These are phyloP conservation scores for Drosera capensis DNA, from an alignment of 148 eudicot species.

Conservation along the genomic window DNA sequence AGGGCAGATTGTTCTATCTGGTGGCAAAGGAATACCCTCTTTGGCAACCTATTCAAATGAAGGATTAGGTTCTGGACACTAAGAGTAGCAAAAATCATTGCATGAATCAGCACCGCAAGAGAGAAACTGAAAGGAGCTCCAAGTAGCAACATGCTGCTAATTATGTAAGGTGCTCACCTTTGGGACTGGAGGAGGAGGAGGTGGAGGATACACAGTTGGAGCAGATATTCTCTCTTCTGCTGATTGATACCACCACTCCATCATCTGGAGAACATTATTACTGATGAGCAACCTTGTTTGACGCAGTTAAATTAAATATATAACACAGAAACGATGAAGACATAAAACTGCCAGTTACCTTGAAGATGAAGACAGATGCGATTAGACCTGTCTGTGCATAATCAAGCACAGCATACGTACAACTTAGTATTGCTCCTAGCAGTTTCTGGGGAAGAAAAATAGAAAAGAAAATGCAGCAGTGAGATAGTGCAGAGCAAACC, in stretches of 20 bases:
- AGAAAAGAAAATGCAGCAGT: neutral
- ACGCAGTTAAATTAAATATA: neutral
- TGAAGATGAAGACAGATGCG: conserved; percentile 92
- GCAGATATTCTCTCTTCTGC: conserved; percentile 99
- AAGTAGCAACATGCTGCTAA: neutral
- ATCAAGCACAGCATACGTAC: conserved; percentile 82
- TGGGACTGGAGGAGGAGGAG: conserved; percentile 95
- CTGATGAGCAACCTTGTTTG: neutral
- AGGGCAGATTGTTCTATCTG: conserved; percentile 70
- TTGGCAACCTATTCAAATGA: conserved; percentile 52
- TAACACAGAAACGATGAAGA: too few relatives aligned
- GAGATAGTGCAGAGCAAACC: neutral
- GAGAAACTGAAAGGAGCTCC: neutral
- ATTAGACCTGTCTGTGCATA: conserved; percentile 94
- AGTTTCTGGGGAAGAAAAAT: conserved; percentile 47
- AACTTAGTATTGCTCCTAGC: conserved; percentile 66
- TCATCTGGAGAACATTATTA: conserved; percentile 37
- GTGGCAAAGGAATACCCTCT: conserved; percentile 81
- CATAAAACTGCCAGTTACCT: conserved; percentile 26
- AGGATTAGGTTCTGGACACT: neutral
- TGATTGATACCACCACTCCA: conserved; percentile 99
- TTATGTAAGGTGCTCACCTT: conserved; percentile 24
- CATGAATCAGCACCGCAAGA: too few relatives aligned
- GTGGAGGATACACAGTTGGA: conserved; percentile 91
- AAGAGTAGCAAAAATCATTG: too few relatives aligned